Evolutionary conservation across 768 basidiomycete species (phyloP), one percentile per base, ranked within the genome.

Genomic region (Naganishia kalamii): DNA sequence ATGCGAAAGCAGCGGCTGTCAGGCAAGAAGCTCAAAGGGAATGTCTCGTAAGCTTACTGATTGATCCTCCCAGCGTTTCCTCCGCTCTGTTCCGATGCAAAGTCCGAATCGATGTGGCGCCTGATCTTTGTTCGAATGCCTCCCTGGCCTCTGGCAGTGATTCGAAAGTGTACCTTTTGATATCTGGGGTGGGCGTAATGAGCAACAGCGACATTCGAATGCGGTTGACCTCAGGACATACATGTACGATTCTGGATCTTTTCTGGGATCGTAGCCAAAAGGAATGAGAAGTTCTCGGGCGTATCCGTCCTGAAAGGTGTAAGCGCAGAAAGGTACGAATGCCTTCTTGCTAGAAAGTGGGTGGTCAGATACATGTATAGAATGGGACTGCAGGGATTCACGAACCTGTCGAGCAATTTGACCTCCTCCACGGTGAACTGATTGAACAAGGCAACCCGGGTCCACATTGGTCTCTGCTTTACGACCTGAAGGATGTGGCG

Each of bases 251-350:
- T 82, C 79, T 2, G 83, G 82, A 67, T 89, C 83, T 70, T 83
- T 83, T 43, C 93, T 82, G 10, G 96, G 96, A 73, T 99, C 96
- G 72, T 92, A 98, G 13, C 87, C 86, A 64, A 92, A 87, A 48
- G 85, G 85, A 37, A 97, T 83, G 54, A 92, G 82, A 15, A 89
- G 88, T 70, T 97, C 93, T 43, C 91, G 83, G 87, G 89, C 98
- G 2, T 93, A 92, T 0, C 96, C 96, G 69, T 96, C 93, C 70
- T 87, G 85, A 73, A 97, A 93, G 10, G 89, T 87, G 72, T 93
- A 99, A 62, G 86, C 87, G 3, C 88, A 85, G 5, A 89, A 78
- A 3, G 92, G 88, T 19, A 94, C 83, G 17, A 92, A 81, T 6
- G 85, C 78, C 74, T 93, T 94, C 13, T 89, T 88, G 66, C 92